Conservation (phyloP, 2,329 filamentous ascomycete species). For the Talaromyces pinophilus region DNA sequence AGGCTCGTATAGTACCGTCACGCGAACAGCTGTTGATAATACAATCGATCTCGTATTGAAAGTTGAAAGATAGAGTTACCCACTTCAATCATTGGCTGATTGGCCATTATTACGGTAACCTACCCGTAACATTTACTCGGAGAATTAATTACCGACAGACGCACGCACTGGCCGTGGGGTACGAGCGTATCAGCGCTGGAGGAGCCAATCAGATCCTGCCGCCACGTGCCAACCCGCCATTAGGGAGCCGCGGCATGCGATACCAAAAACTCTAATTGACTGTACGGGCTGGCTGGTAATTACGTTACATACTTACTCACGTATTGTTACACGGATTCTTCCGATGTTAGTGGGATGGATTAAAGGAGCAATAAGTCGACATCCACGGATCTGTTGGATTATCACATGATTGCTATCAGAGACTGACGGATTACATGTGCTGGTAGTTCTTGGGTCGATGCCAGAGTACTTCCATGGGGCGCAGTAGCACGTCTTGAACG, state of each 20-base stretch:
- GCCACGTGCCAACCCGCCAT: slow-evolving; percentile 14
- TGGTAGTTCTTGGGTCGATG: background rate
- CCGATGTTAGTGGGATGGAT: background rate
- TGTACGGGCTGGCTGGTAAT: background rate
- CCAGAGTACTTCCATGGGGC: background rate
- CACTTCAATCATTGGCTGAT: background rate
- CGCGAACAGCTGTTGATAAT: background rate
- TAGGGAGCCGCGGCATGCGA: slow-evolving; percentile 4
- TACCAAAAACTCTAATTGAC: slow-evolving; percentile 5
- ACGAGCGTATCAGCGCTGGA: slow-evolving; percentile 10
- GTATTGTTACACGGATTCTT: slow-evolving; percentile 3
- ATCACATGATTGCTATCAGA: background rate
- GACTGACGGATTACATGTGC: background rate
- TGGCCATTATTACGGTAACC: background rate
- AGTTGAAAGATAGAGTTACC: background rate
- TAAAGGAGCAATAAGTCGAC: background rate
- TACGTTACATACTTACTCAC: background rate
- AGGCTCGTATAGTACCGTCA: slow-evolving; percentile 1
- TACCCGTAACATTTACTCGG: background rate
- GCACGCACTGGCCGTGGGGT: slow-evolving; percentile 8
- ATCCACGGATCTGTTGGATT: background rate
- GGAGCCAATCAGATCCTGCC: background rate
- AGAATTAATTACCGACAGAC: background rate
- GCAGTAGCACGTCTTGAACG: background rate
- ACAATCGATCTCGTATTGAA: background rate